A percentile compares a stretch with the other conserved stretches of the same genome.
phyloP scores from a whole-genome alignment of 2,329 filamentous ascomycete species.

The Epichloe sp. region DNA sequence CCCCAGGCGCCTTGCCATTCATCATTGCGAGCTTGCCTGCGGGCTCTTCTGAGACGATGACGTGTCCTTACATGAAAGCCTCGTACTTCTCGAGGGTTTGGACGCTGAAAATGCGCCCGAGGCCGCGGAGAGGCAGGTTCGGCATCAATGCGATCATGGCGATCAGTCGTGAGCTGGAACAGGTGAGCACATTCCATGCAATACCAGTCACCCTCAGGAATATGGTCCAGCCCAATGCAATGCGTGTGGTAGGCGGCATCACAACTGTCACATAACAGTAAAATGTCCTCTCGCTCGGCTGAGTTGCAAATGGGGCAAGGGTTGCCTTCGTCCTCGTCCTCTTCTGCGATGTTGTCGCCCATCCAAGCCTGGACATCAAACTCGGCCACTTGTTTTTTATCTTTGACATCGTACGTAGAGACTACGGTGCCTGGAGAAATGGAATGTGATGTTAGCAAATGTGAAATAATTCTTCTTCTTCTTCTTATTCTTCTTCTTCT shows the following conservation, averaged over 20 bases:
- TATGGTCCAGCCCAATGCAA: conserved; percentile 68
- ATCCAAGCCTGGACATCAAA: conserved; percentile 66
- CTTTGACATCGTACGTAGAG: conserved; percentile 53
- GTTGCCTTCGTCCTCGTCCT: conserved; percentile 52
- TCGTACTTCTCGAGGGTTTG: conserved; percentile 19
- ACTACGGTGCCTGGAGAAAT: conserved; percentile 34
- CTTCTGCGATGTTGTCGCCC: conserved; percentile 54
- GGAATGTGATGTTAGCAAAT: background rate
- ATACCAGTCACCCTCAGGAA: conserved; percentile 75
- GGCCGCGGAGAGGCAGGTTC: conserved; percentile 20
- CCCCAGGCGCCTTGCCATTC: conserved; percentile 86
- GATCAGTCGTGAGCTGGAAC: conserved; percentile 24
- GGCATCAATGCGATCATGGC: conserved; percentile 18
- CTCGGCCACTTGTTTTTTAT: conserved; percentile 81
- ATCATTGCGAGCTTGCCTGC: conserved; percentile 54
- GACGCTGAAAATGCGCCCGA: conserved; percentile 15
- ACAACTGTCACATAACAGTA: conserved; percentile 86
- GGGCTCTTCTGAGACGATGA: conserved; percentile 40
- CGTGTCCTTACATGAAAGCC: conserved; percentile 37
- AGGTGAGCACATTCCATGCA: conserved; percentile 66
- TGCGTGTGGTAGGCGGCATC: conserved; percentile 83
- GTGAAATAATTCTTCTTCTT: background rate
- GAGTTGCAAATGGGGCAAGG: conserved; percentile 79
- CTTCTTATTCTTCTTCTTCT: too few relatives aligned
- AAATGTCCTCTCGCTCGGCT: conserved; percentile 66